Percentiles rank a stretch among this genome's conserved stretches.
These are phyloP conservation scores for Leptodontidium sp. DNA, from an alignment of 2,329 filamentous ascomycete genomes.

Conservation along the genomic window DNA sequence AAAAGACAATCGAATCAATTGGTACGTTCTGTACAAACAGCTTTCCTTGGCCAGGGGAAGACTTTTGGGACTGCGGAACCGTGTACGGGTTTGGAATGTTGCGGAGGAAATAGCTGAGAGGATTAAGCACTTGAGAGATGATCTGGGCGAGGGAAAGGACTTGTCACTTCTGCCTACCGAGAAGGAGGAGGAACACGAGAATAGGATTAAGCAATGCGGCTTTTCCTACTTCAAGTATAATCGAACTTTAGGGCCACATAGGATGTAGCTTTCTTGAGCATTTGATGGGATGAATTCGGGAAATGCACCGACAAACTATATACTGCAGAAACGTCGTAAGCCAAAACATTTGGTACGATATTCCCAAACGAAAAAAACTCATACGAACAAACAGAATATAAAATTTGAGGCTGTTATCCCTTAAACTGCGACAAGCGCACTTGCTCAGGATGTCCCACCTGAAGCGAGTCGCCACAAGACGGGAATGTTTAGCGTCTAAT, in stretches of 20 bases:
- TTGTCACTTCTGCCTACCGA: neutral
- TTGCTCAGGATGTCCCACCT: no score
- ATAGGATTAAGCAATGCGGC: neutral
- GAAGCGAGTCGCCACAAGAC: no score
- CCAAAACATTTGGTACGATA: no score
- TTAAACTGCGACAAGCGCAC: no score
- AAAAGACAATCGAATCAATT: neutral
- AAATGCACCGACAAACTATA: no score
- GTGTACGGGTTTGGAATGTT: slow-evolving; percentile 4
- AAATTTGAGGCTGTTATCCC: no score
- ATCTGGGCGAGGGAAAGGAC: neutral
- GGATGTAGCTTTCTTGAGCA: no score
- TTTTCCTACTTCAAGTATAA: neutral
- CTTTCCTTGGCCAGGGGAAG: neutral
- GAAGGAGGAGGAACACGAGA: neutral
- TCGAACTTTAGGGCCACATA: neutral
- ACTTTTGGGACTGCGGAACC: slow-evolving; percentile 8
- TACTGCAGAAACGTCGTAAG: no score
- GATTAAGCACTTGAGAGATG: slow-evolving; percentile 13
- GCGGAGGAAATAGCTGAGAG: slow-evolving; percentile 13
- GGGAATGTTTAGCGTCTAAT: no score
- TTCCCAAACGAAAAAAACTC: no score
- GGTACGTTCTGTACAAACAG: slow-evolving; percentile 9
- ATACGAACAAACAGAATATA: no score
- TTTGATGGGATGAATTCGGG: no score